Conservation (phyloP, 768 basidiomycete species). For the Boletus bicolor region DNA sequence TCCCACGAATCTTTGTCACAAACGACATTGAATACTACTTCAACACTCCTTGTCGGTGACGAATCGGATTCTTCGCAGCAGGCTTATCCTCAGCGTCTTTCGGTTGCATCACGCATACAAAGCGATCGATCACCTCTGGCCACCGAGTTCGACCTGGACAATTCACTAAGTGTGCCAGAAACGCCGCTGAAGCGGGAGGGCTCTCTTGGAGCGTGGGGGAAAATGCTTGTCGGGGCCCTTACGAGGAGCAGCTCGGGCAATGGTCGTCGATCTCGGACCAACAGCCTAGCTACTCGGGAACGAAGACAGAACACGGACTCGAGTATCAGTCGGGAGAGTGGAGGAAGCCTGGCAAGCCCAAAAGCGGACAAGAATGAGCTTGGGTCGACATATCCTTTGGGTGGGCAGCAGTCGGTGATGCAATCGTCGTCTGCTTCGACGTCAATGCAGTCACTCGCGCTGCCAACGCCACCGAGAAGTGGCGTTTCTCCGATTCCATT, state of each 20-base stretch:
- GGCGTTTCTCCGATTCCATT: conserved; percentile 78
- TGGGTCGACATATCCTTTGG: conserved; percentile 37
- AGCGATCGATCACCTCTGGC: conserved; percentile 56
- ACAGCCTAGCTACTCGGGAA: conserved; percentile 67
- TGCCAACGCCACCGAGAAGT: conserved; percentile 51
- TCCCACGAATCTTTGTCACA: conserved; percentile 51
- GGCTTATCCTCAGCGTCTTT: conserved; percentile 56
- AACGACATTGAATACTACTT: conserved; percentile 41
- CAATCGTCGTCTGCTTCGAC: conserved; percentile 68
- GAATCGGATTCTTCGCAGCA: conserved; percentile 50
- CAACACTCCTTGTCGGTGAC: conserved; percentile 40
- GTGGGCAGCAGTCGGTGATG: conserved; percentile 49
- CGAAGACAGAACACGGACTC: conserved; percentile 69
- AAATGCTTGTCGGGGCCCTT: conserved; percentile 60
- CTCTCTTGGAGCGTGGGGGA: conserved; percentile 64
- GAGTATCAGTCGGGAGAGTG: conserved; percentile 72
- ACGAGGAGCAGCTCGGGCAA: conserved; percentile 60
- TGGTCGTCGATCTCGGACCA: conserved; percentile 76
- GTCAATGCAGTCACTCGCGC: conserved; percentile 57
- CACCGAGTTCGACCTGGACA: conserved; percentile 51
- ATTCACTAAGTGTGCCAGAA: conserved; percentile 39
- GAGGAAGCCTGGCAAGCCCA: conserved; percentile 61
- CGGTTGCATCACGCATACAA: conserved; percentile 59
- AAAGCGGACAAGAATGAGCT: conserved; percentile 54
- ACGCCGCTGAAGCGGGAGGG: conserved; percentile 58